Evolutionary conservation across 306 rosid genomes (phyloP).

Genomic region (Acacia confusa): DNA sequence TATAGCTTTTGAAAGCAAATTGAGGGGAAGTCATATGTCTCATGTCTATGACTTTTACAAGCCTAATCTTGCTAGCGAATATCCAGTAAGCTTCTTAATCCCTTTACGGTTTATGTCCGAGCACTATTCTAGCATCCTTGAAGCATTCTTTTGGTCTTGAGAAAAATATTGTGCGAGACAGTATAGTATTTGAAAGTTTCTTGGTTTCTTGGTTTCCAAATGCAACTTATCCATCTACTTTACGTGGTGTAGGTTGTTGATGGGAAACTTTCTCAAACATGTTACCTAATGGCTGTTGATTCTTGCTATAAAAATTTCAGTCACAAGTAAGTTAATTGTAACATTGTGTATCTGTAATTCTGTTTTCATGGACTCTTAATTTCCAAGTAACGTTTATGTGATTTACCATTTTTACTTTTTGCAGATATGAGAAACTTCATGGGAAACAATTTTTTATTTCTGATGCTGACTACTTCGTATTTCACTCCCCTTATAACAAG

Average conservation of each 20-base stretch:
- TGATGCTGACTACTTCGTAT: slow-evolving; percentile 79
- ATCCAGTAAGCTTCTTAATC: slow-evolving; percentile 66
- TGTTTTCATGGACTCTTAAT: slow-evolving; percentile 1
- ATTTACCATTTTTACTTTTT: slow-evolving; percentile 35
- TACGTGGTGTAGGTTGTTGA: slow-evolving; percentile 76
- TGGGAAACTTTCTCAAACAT: slow-evolving; percentile 97
- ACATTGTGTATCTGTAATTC: background rate
- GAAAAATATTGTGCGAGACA: slow-evolving; percentile 2
- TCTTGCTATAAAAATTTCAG: slow-evolving; percentile 78
- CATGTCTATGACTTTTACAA: slow-evolving; percentile 97
- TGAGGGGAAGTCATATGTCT: slow-evolving; percentile 93
- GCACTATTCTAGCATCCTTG: background rate
- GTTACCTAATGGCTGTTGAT: slow-evolving; percentile 94
- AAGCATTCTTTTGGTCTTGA: slow-evolving; percentile 7
- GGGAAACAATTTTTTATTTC: slow-evolving; percentile 76
- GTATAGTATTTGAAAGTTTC: background rate
- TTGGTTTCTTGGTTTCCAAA: slow-evolving; percentile 27
- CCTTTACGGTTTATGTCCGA: slow-evolving; percentile 10
- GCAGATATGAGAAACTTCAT: slow-evolving; percentile 78
- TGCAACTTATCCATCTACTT: slow-evolving; percentile 25
- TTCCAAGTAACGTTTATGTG: slow-evolving; percentile 3
- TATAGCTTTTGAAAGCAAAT: slow-evolving; percentile 88
- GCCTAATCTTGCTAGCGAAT: slow-evolving; percentile 97
- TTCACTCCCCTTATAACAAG: slow-evolving; percentile 99
- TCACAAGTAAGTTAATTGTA: slow-evolving; percentile 61